Conservation (phyloP, 2,329 filamentous ascomycete species). For the Dothideomycetes sp. region DNA sequence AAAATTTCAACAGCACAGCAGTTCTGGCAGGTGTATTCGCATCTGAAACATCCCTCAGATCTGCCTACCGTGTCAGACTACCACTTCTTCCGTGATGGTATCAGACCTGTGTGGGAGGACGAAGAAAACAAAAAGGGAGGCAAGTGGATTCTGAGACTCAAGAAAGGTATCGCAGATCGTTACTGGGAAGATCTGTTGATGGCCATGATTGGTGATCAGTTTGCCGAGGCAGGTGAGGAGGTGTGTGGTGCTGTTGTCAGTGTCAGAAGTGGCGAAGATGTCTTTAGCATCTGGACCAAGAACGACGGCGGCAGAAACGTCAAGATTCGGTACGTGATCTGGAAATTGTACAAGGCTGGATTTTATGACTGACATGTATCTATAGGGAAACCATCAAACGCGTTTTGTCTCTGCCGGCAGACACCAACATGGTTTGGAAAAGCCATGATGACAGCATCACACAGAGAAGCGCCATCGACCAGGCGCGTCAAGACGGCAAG, state of each 20-base stretch:
- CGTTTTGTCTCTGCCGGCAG: slow-evolving; percentile 71
- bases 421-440: slow-evolving; percentile 91
- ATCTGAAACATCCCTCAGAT: slow-evolving; percentile 79
- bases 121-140: slow-evolving; percentile 92
- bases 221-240: slow-evolving; percentile 84
- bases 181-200: slow-evolving; percentile 95
- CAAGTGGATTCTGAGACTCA: slow-evolving; percentile 94
- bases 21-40: slow-evolving; percentile 81
- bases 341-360: too few relatives aligned
- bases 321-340: slow-evolving; percentile 75
- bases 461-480: slow-evolving; percentile 81
- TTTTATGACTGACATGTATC: too few relatives aligned
- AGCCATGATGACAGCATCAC: slow-evolving; percentile 94
- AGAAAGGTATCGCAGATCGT: slow-evolving; percentile 92
- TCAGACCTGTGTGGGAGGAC: slow-evolving; percentile 96
- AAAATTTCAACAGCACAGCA: slow-evolving; percentile 74
- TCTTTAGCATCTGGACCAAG: slow-evolving; percentile 94
- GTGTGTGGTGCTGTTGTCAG: slow-evolving; percentile 92
- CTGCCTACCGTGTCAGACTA: slow-evolving; percentile 93
- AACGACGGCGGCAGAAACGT: slow-evolving; percentile 88
- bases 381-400: slow-evolving; percentile 89
- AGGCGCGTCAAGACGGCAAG: slow-evolving; percentile 76
- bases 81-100: slow-evolving; percentile 93
- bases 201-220: slow-evolving; percentile 87
- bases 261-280: slow-evolving; percentile 90